Conservation (phyloP, 208 protist genomes). For the Wallacemonas collosoma region DNA sequence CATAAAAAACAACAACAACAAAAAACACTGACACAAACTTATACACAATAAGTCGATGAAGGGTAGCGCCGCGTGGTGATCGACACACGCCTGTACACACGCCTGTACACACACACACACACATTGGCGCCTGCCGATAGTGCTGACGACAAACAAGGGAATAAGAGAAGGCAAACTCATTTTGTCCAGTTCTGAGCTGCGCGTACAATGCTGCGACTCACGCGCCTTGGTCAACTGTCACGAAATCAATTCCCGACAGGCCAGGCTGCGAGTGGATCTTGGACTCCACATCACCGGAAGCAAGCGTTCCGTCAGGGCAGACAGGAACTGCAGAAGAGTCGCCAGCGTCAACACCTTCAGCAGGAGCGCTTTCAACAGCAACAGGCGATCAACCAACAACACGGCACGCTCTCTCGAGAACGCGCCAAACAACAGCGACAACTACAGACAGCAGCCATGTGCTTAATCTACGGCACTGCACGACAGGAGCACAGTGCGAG, state of each 20-base stretch:
- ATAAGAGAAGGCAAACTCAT: no score
- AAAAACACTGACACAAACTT: no score
- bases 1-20: neutral
- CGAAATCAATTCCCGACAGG: neutral
- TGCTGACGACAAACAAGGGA: no score
- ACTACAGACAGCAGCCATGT: constrained; percentile 34
- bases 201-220: constrained; percentile 11
- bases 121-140: no score
- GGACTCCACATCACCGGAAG: constrained; percentile 35
- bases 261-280: constrained; percentile 4
- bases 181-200: no score
- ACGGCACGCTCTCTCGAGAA: constrained; percentile 32
- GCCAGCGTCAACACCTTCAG: constrained; percentile 49
- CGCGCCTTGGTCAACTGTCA: neutral
- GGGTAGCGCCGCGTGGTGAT: no score
- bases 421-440: constrained; percentile 28
- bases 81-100: no score
- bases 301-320: constrained; percentile 55
- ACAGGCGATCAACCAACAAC: constrained; percentile 50
- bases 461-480: constrained; percentile 37
- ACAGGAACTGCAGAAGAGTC: constrained; percentile 40
- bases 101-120: no score
- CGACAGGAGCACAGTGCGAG: neutral
- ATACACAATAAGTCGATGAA: no score
- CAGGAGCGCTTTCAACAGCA: constrained; percentile 35